A percentile compares a stretch with the other conserved stretches of the same genome.
phyloP scores from a whole-genome alignment of 2,329 filamentous ascomycete species.

The Stenocarpella maydis region DNA sequence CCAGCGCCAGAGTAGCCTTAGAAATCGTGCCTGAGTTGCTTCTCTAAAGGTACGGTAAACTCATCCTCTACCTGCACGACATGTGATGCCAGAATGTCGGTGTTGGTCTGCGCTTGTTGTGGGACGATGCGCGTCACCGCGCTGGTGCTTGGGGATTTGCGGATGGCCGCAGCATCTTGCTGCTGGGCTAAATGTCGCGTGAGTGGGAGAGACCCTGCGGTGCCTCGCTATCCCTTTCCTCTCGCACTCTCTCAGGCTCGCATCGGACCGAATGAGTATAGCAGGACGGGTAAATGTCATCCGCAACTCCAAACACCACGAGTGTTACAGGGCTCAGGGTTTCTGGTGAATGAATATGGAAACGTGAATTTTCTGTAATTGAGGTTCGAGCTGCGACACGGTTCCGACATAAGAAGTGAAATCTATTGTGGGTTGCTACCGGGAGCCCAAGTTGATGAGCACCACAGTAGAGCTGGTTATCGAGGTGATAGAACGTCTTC shows the following conservation, averaged over 20 bases:
- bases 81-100: neutral
- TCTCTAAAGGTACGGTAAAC: neutral
- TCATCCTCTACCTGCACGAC: neutral
- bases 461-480: neutral
- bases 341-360: neutral
- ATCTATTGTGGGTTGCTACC: neutral
- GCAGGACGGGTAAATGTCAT: neutral
- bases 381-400: neutral
- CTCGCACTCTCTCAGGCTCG: neutral
- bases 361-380: neutral
- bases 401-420: neutral
- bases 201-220: neutral
- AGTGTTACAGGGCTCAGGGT: neutral
- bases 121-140: neutral
- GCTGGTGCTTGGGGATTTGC: slow-evolving; percentile 10
- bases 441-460: neutral
- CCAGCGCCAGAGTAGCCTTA: neutral
- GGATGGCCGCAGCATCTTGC: slow-evolving; percentile 20
- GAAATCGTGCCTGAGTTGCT: neutral
- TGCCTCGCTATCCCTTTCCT: neutral
- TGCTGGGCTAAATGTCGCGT: neutral
- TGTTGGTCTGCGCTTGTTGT: neutral
- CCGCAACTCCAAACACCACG: neutral
- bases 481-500: no score
- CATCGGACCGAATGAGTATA: neutral